Evolutionary conservation across 495 filamentous ascomycete genomes (phyloP).

Genomic region (Hypomontagnella monticulosa): DNA sequence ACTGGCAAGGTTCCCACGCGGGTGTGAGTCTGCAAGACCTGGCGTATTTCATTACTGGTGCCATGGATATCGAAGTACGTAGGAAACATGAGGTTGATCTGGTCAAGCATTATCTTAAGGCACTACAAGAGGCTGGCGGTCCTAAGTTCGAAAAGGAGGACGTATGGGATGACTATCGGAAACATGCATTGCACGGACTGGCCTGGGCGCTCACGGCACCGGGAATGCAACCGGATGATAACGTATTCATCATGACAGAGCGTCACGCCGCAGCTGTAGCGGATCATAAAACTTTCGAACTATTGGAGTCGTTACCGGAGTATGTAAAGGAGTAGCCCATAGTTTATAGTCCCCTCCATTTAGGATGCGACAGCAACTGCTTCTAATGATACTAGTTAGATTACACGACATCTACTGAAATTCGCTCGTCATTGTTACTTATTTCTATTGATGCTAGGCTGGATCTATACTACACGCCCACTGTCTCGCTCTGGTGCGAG

Average conservation of each 20-base stretch:
- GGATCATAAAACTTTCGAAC: slow-evolving; percentile 17
- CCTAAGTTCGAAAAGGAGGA: slow-evolving; percentile 19
- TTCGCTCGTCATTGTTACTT: too few species aligned
- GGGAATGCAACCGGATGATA: slow-evolving; percentile 26
- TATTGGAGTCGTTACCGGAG: slow-evolving; percentile 20
- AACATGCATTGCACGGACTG: slow-evolving; percentile 17
- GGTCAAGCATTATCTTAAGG: slow-evolving; percentile 8
- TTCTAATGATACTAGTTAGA: too few species aligned
- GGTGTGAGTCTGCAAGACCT: slow-evolving; percentile 16
- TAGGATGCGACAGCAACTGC: too few species aligned
- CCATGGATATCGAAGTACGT: slow-evolving; percentile 14
- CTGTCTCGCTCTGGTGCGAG: slow-evolving; percentile 1
- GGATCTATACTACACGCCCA: slow-evolving; percentile 1
- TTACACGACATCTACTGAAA: too few species aligned
- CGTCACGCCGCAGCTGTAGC: slow-evolving; percentile 15
- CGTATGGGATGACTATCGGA: slow-evolving; percentile 27
- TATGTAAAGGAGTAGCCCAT: not conserved
- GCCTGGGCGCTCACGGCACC: slow-evolving; percentile 17
- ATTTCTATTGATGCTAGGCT: not conserved
- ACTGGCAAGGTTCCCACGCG: slow-evolving; percentile 10
- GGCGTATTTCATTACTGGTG: slow-evolving; percentile 19
- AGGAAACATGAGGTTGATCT: slow-evolving; percentile 12
- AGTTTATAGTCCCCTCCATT: too few species aligned
- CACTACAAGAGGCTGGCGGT: slow-evolving; percentile 2
- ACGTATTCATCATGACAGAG: slow-evolving; percentile 19